Evolutionary conservation across 108 stramenopile species (phyloP).

Genomic region (Schizochytrium sp.): DNA sequence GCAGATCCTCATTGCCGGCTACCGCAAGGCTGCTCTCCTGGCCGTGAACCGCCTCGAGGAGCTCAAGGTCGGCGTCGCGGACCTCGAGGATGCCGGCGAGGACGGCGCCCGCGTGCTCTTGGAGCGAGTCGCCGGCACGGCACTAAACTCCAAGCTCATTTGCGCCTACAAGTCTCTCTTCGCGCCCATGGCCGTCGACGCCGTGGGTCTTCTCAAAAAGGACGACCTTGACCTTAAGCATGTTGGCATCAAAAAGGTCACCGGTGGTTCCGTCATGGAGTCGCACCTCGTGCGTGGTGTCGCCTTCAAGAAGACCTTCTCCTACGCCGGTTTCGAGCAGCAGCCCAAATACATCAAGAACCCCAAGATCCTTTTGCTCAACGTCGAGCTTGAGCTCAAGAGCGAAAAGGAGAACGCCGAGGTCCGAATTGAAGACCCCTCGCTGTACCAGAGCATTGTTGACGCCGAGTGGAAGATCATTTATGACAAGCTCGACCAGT

Average conservation of each 20-base stretch:
- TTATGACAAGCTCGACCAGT: slow-evolving; percentile 91
- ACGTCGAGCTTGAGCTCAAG: slow-evolving; percentile 98
- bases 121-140: slow-evolving; percentile 87
- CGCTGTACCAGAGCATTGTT: slow-evolving; percentile 93
- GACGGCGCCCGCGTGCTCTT: slow-evolving; percentile 35
- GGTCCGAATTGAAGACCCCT: slow-evolving; percentile 90
- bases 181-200: slow-evolving; percentile 95
- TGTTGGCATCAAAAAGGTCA: slow-evolving; percentile 93
- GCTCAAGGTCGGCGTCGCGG: slow-evolving; percentile 56
- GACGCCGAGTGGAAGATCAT: slow-evolving; percentile 99
- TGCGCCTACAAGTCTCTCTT: slow-evolving; percentile 86
- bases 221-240: slow-evolving; percentile 67
- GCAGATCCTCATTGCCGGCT: slow-evolving; percentile 66
- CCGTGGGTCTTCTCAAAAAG: slow-evolving; percentile 63
- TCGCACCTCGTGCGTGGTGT: slow-evolving; percentile 89
- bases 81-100: background rate
- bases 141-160: slow-evolving; percentile 96
- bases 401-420: slow-evolving; percentile 98
- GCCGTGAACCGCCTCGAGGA: slow-evolving; percentile 66
- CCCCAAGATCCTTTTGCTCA: slow-evolving; percentile 82
- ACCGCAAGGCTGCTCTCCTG: slow-evolving; percentile 60
- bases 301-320: slow-evolving; percentile 99
- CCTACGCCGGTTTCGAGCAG: slow-evolving; percentile 98
- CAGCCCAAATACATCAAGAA: slow-evolving; percentile 88
- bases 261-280: slow-evolving; percentile 78